Evolutionary conservation across 176 grass and related monocot genomes (phyloP).

Genomic region (Stipa capillata): DNA sequence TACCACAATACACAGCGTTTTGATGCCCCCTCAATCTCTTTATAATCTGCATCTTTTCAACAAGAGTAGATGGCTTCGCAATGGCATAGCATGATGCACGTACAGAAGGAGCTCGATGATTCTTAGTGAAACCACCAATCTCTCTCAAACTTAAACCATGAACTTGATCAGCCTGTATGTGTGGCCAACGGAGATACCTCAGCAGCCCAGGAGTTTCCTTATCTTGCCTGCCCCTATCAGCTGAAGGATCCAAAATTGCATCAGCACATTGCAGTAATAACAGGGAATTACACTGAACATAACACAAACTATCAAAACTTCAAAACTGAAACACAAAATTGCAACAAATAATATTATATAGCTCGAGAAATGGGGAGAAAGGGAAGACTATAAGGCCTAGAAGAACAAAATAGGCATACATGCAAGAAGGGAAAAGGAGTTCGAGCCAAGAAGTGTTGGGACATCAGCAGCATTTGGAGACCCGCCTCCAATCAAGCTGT

Average conservation of each 20-base stretch:
- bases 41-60: constrained; percentile 98
- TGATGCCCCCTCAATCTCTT: constrained; percentile 92
- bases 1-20: constrained; percentile 98
- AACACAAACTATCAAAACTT: background rate
- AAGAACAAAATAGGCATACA: constrained; percentile 39
- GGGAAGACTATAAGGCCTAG: background rate
- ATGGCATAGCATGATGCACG: constrained; percentile 95
- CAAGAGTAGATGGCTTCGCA: constrained; percentile 89
- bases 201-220: constrained; percentile 47
- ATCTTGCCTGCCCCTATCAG: constrained; percentile 51
- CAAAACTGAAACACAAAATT: background rate
- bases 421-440: constrained; percentile 83
- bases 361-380: background rate
- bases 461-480: constrained; percentile 83
- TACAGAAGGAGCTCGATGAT: constrained; percentile 77
- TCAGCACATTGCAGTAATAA: background rate
- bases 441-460: constrained; percentile 76
- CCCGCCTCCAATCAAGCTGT: constrained; percentile 36
- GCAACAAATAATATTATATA: background rate
- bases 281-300: background rate
- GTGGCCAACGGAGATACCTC: constrained; percentile 84
- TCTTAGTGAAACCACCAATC: constrained; percentile 94
- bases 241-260: constrained; percentile 35
- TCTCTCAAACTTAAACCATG: constrained; percentile 87
- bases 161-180: constrained; percentile 94